Evolutionary conservation across 192 early-diverging fungal genomes (phyloP), one percentile per base, ranked within the genome.

Genomic region (Spinellus fusiger): DNA sequence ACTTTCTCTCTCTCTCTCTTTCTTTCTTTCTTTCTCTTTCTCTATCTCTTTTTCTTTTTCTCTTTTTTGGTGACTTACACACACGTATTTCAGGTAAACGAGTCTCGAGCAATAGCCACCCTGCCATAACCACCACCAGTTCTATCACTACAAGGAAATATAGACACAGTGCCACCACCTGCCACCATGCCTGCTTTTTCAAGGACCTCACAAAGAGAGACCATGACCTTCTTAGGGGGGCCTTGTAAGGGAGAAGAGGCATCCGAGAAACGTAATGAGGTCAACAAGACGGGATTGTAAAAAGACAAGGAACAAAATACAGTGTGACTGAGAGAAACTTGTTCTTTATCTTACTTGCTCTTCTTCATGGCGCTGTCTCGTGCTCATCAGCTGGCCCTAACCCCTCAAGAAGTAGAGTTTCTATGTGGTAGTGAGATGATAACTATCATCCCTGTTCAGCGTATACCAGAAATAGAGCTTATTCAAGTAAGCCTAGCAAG

Each of bases 391-490:
- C 61, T 53, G 23, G 63, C 70, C 33, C 76, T 96, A 48, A 85
- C 90, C 0, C 90, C 91, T 40, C 80, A 80, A 23, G 91, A 94
- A 70, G 80, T 94, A 48, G 91, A 95, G 59, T 95, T 94, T 71
- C 54, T 94, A 31, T 91, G 91, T 8, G 90, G 91, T 59, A 84
- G 83, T 75, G 88, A 92, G 54, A 52, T 58, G 37, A 80, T 96
- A 8, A 79, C 76, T 5, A 90, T 96, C 57, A 72, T 92, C 35
- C 89, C 93, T 8, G 75, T 79, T 32, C 80, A 88, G 40, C 76
- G 78, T 16, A 84, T 93, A 68, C 81, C 84, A 13, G 68, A 76
- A 58, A 66, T 96, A 37, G 83, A 91, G 33, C 77, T 95, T 8
- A 81, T 95, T 7, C 79, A 76, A 40, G 90, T 92, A 79, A 66